phyloP scores from a whole-genome alignment of 2,329 filamentous ascomycete species.

The Colletotrichum caudatum region DNA sequence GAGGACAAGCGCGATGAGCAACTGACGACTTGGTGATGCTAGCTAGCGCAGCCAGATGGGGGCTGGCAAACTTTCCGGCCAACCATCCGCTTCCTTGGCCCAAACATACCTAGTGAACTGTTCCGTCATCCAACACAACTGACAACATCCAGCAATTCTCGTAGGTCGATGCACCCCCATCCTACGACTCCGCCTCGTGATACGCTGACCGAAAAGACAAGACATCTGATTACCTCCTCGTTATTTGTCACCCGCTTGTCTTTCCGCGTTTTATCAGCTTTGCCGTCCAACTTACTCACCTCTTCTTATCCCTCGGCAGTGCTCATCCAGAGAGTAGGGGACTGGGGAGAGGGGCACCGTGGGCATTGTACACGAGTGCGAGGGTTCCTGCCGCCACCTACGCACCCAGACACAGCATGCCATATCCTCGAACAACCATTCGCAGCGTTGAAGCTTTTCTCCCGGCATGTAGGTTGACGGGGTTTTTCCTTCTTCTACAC shows the following conservation, averaged over 20 bases:
- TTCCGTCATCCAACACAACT: slow-evolving; percentile 10
- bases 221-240: not conserved
- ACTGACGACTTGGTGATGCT: slow-evolving; percentile 15
- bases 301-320: slow-evolving; percentile 11
- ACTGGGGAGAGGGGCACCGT: not conserved
- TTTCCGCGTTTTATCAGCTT: slow-evolving; percentile 26
- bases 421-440: not conserved
- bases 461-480: not conserved
- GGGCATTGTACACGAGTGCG: not conserved
- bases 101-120: slow-evolving; percentile 10
- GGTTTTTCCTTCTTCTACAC: not conserved
- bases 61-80: slow-evolving; percentile 26
- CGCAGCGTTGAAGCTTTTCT: slow-evolving; percentile 12
- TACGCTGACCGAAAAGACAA: not conserved
- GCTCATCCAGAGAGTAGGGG: not conserved
- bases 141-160: not conserved
- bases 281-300: slow-evolving; percentile 21
- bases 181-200: not conserved
- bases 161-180: slow-evolving; percentile 13
- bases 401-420: not conserved
- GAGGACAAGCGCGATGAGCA: not conserved
- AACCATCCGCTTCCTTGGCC: slow-evolving; percentile 31
- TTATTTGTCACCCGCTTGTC: not conserved
- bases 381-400: not conserved
- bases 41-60: not conserved